Evolutionary conservation across 371 early-diverging fungal species (phyloP), one percentile per base, ranked within the genome.

Genomic region (Fennellomyces sp.): DNA sequence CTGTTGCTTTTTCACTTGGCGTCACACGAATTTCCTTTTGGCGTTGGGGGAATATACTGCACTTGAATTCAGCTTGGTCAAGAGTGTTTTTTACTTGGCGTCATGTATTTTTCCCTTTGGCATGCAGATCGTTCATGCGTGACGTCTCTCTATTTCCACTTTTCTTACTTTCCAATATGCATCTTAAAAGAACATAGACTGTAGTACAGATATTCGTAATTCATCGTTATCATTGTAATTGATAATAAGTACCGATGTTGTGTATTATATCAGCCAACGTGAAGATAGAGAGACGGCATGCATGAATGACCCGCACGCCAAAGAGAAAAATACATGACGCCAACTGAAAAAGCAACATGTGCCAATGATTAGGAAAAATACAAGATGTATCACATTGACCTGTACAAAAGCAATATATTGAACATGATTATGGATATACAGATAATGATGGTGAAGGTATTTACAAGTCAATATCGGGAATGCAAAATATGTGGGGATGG

Each of bases 381-480:
- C 38, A 38, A 42, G 62, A 68, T 50, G 64, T 61, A n/a, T n/a
- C n/a, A n/a, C n/a, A n/a, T n/a, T n/a, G n/a, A n/a, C n/a, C n/a
- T n/a, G n/a, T n/a, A n/a, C n/a, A n/a, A n/a, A n/a, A n/a, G n/a
- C n/a, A n/a, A n/a, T n/a, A n/a, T 25, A 58, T 13, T 5, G 38
- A 23, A 29, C 27, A 54, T 15, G 54, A 28, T 23, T 60, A 60
- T 60, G 3, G 60, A 60, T 13, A 52, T 50, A 3, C 60, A 52
- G 36, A 6, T 60, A 1, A n/a, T 36, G 1, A 36, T 1, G 1
- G 36, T 36, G 36, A n/a, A 36, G 11, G n/a, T 2, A 36, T 36
- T 36, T 38, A 38, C 17, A 38, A 38, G 2, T 38, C 38, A 3
- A 38, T 38, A 17, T 38, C 2, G 2, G 38, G 38, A 38, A 38